These are phyloP conservation scores for Aspergillus alliaceus DNA, from an alignment of 2,329 filamentous ascomycete species.

Conservation along the genomic window DNA sequence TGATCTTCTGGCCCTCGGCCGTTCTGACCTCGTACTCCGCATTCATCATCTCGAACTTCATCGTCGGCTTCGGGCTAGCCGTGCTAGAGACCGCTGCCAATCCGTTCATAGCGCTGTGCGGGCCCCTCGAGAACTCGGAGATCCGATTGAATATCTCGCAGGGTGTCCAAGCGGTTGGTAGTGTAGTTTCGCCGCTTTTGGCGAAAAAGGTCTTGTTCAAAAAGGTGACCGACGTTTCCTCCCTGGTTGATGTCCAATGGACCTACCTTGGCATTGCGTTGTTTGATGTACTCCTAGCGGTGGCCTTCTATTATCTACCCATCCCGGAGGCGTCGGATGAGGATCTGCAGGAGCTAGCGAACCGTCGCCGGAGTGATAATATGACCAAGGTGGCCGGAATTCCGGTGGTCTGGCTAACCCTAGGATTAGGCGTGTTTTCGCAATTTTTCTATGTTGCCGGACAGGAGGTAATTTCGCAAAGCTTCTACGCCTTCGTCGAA, in stretches of 20 bases:
- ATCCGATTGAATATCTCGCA: conserved; percentile 62
- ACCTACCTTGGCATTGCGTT: conserved; percentile 64
- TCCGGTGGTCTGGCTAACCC: conserved; percentile 57
- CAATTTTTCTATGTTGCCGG: conserved; percentile 63
- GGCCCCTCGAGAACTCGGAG: conserved; percentile 61
- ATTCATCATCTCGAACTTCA: conserved; percentile 63
- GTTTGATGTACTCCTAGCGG: conserved; percentile 59
- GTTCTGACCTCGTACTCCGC: conserved; percentile 62
- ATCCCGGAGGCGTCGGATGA: conserved; percentile 63
- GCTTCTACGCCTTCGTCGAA: conserved; percentile 47
- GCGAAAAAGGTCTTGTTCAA: conserved; percentile 60
- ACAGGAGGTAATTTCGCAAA: conserved; percentile 57
- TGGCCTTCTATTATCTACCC: conserved; percentile 62
- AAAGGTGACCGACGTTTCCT: conserved; percentile 47
- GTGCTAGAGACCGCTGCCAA: conserved; percentile 62
- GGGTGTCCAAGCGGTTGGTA: conserved; percentile 61
- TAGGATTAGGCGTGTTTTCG: conserved; percentile 54
- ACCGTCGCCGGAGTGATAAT: conserved; percentile 52
- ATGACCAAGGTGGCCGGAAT: conserved; percentile 46
- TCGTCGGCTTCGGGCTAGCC: conserved; percentile 60
- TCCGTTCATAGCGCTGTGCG: conserved; percentile 63
- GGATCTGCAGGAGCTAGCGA: conserved; percentile 57
- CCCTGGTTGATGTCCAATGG: conserved; percentile 63
- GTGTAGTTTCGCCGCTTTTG: conserved; percentile 59
- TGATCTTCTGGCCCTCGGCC: conserved; percentile 66